Evolutionary conservation across 2,329 filamentous ascomycete species (phyloP), one percentile per base, ranked within the genome.

Genomic region (Epichloe baconii): DNA sequence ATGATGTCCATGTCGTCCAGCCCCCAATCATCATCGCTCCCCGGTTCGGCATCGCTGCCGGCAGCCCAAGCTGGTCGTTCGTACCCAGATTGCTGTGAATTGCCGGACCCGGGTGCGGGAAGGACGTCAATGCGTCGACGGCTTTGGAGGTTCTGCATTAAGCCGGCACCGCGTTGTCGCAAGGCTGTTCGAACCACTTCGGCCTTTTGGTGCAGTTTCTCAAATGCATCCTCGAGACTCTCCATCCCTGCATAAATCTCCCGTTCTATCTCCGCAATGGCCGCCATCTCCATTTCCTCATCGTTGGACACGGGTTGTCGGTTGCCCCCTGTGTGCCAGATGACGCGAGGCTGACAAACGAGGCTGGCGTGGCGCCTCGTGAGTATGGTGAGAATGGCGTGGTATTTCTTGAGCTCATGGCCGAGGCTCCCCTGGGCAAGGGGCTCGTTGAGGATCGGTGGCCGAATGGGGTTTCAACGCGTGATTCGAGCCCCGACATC

Each of bases 211-310:
- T 97, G 91, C n/a, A 97, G 75, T 31, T 80, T 82, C 69, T 97
- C 91, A 59, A 97, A 96, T 0, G 90, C 89, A 62, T 96, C 88
- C 67, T 97, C 91, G 23, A 97, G 77, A 0, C 82, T 83, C 68
- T 97, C 91, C 91, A 97, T 97, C 55, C 90, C 88, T 36, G 82
- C 77, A 68, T 91, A 96, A 52, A 97, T 95, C 62, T 95, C 88
- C 6, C 89, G 82, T 68, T 97, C 91, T 40, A 96, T 83, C 68
- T 96, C 91, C 7, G 88, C 88, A 5, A 96, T 76, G 1, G 87
- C 86, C 0, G 86, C 86, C 60, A 96, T 90, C 65, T 96, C 91
- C 50, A 87, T 88, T 62, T 97, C 91, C 66, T 97, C 91, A 63
- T 96, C 91, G 53, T 95, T 80, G 3, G 89, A 90, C 4, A 97